A percentile compares a stretch with the other conserved stretches of the same genome.
Conservation (phyloP, 495 filamentous ascomycete species). For the Neurospora cerealis region DNA sequence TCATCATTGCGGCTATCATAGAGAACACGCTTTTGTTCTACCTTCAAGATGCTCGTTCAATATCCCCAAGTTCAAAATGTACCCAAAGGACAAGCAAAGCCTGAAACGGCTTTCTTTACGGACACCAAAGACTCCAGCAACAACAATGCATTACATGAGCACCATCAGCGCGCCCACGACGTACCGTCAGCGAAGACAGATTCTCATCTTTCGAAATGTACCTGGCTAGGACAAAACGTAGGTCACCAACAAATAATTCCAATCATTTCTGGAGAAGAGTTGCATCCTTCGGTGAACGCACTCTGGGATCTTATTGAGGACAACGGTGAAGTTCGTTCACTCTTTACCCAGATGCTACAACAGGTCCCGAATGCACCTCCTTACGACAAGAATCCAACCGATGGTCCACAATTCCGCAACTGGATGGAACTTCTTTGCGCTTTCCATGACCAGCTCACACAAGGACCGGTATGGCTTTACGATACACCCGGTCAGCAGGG, state of each 20-base stretch:
- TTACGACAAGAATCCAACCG: neutral
- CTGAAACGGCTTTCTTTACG: neutral
- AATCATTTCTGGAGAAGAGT: neutral
- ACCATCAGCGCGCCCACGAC: neutral
- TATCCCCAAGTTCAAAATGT: neutral
- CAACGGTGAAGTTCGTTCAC: neutral
- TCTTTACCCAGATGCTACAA: neutral
- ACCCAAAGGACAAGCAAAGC: neutral
- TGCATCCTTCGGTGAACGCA: neutral
- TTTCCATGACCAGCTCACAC: neutral
- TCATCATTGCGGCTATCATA: neutral
- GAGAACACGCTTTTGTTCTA: neutral
- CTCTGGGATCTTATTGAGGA: neutral
- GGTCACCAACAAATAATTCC: neutral
- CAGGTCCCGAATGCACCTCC: neutral
- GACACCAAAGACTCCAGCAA: neutral
- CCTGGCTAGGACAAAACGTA: neutral
- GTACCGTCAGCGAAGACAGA: neutral
- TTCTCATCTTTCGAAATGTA: neutral
- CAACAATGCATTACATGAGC: neutral
- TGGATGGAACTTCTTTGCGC: neutral
- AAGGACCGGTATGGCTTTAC: neutral
- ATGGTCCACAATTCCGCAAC: neutral
- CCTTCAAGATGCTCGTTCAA: neutral
- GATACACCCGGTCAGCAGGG: neutral